Evolutionary conservation across 768 basidiomycete genomes (phyloP).

Genomic region (Phylloporus sp.): DNA sequence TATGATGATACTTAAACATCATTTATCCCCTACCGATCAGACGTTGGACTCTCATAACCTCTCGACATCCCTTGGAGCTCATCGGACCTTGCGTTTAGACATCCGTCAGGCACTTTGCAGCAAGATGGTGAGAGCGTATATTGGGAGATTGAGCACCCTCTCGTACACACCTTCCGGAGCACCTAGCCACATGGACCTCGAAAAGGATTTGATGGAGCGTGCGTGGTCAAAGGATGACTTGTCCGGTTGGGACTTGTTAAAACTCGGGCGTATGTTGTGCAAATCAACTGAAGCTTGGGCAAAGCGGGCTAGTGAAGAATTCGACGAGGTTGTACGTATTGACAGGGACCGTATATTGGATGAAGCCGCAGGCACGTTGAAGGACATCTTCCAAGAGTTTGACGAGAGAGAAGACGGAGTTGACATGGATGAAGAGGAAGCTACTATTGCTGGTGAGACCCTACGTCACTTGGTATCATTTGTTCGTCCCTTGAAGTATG

Average conservation of each 20-base stretch:
- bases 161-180: constrained; percentile 59
- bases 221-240: constrained; percentile 71
- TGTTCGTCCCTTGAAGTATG: constrained; percentile 56
- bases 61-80: constrained; percentile 52
- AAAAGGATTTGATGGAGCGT: constrained; percentile 61
- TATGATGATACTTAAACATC: constrained; percentile 56
- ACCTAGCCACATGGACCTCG: constrained; percentile 56
- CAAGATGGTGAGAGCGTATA: constrained; percentile 65
- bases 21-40: constrained; percentile 43
- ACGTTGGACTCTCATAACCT: constrained; percentile 24
- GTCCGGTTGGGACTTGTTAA: constrained; percentile 63
- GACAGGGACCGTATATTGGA: constrained; percentile 57
- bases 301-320: constrained; percentile 26
- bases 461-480: constrained; percentile 57
- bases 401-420: constrained; percentile 59
- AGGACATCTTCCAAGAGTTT: constrained; percentile 70
- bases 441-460: constrained; percentile 58
- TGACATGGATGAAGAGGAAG: constrained; percentile 64
- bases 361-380: constrained; percentile 65
- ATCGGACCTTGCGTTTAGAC: constrained; percentile 58
- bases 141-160: constrained; percentile 48
- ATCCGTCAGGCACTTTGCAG: constrained; percentile 59
- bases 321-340: constrained; percentile 25
- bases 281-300: constrained; percentile 62
- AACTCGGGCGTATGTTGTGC: constrained; percentile 52